A percentile compares a stretch with the other conserved stretches of the same genome.
Evolutionary conservation across 768 basidiomycete genomes (phyloP).

Genomic region (Obba rivulosa): DNA sequence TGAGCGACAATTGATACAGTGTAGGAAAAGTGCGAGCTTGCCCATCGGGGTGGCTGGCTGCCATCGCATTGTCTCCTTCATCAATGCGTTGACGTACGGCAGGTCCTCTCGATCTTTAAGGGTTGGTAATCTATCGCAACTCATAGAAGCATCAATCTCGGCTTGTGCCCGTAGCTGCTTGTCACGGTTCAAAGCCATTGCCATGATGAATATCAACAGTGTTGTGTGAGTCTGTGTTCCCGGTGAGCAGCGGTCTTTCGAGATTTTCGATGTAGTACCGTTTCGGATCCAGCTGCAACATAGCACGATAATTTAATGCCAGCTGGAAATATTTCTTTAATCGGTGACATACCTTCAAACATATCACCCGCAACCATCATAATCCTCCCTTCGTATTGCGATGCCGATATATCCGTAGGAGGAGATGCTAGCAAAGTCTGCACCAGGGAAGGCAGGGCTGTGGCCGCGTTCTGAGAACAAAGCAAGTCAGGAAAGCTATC

Average conservation of each 20-base stretch:
- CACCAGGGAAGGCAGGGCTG: constrained; percentile 14
- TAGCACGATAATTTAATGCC: too few relatives aligned
- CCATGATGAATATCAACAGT: constrained; percentile 25
- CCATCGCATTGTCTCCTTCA: constrained; percentile 28
- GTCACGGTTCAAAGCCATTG: constrained; percentile 29
- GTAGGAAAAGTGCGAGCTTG: constrained; percentile 9
- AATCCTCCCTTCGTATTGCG: constrained; percentile 1
- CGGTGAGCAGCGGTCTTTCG: constrained; percentile 30
- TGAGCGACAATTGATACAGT: neutral
- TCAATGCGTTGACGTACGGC: constrained; percentile 18
- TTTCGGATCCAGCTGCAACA: constrained; percentile 10
- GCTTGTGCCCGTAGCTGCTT: constrained; percentile 19
- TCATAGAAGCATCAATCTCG: constrained; percentile 23
- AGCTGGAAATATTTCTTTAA: neutral
- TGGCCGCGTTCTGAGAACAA: constrained; percentile 5
- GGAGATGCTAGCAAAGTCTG: constrained; percentile 15
- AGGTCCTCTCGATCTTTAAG: constrained; percentile 10
- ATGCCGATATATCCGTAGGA: neutral
- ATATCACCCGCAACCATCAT: constrained; percentile 6
- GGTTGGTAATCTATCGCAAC: constrained; percentile 15
- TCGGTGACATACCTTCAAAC: constrained; percentile 7
- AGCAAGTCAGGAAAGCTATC: too few relatives aligned
- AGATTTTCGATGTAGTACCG: constrained; percentile 34
- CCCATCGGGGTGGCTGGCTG: constrained; percentile 26
- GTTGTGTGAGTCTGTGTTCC: constrained; percentile 20